Conservation (phyloP, 306 rosid species). For the Prunus davidiana region DNA sequence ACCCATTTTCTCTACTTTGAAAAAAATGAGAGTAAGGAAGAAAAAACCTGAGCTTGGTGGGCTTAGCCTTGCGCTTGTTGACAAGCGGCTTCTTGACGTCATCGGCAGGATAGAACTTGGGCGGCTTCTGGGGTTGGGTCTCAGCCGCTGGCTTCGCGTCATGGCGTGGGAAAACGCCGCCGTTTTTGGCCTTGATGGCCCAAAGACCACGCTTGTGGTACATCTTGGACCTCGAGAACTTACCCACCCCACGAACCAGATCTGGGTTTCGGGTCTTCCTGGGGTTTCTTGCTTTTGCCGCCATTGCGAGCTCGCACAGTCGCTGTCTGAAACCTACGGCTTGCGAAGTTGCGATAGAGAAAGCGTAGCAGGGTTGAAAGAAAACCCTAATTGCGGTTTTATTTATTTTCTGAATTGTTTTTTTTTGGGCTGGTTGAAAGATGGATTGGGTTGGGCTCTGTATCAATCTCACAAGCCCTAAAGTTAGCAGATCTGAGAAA, state of each 20-base stretch:
- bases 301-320: constrained; percentile 16
- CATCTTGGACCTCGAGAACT: constrained; percentile 38
- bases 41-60: constrained; percentile 34
- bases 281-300: constrained; percentile 20
- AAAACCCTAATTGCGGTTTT: neutral
- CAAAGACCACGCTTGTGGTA: constrained; percentile 41
- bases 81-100: constrained; percentile 34
- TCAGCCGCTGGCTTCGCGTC: constrained; percentile 27
- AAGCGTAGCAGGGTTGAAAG: neutral
- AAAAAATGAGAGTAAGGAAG: neutral
- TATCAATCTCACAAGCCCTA: neutral
- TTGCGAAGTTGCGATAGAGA: neutral
- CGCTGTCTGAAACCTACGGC: neutral
- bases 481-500: neutral
- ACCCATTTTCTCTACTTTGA: neutral
- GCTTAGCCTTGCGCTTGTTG: constrained; percentile 33
- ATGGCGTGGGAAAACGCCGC: constrained; percentile 38
- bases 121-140: constrained; percentile 22
- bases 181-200: constrained; percentile 42
- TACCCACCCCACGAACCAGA: constrained; percentile 37
- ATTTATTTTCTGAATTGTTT: neutral
- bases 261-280: constrained; percentile 33
- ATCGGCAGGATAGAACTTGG: constrained; percentile 39
- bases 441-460: neutral
- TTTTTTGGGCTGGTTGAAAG: neutral